Percentiles rank a stretch among this genome's conserved stretches.
Evolutionary conservation across 2,329 filamentous ascomycete genomes (phyloP).

Genomic region (Cladosporium phlei): DNA sequence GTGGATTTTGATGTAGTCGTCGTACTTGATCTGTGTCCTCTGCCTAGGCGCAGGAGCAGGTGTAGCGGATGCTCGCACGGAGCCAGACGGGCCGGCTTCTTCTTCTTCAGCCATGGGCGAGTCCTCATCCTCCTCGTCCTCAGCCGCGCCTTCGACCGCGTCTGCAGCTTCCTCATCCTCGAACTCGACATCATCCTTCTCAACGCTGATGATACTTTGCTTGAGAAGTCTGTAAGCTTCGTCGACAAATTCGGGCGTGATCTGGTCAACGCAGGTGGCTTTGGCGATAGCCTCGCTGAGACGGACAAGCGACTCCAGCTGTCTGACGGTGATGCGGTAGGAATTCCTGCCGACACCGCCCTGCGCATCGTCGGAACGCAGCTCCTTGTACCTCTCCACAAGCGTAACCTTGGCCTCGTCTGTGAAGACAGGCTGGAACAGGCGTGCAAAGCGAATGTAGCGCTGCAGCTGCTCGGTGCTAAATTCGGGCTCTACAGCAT

Average conservation of each 20-base stretch:
- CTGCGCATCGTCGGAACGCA: conserved; percentile 87
- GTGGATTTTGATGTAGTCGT: conserved; percentile 88
- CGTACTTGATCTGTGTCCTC: conserved; percentile 88
- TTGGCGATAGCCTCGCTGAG: conserved; percentile 97
- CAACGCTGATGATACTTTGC: conserved; percentile 94
- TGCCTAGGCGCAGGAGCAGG: conserved; percentile 42
- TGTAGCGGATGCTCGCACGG: conserved; percentile 37
- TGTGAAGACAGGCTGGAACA: conserved; percentile 89
- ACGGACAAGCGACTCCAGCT: conserved; percentile 92
- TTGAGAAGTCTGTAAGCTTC: conserved; percentile 88
- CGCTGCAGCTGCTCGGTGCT: conserved; percentile 93
- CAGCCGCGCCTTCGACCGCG: conserved; percentile 43
- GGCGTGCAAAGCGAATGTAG: conserved; percentile 93
- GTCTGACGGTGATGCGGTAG: conserved; percentile 94
- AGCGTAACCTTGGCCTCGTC: conserved; percentile 79
- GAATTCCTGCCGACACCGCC: conserved; percentile 91
- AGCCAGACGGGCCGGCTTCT: conserved; percentile 34
- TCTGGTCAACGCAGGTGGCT: conserved; percentile 90
- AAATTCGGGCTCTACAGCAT: conserved; percentile 86
- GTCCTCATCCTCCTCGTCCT: conserved; percentile 38
- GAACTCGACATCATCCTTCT: conserved; percentile 95
- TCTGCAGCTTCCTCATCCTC: conserved; percentile 66
- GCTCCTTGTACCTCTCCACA: conserved; percentile 91
- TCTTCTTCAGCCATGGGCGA: conserved; percentile 48
- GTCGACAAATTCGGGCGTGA: conserved; percentile 76